These are phyloP conservation scores for Pochonia chlamydosporia DNA, from an alignment of 2,329 filamentous ascomycete genomes.

Conservation along the genomic window DNA sequence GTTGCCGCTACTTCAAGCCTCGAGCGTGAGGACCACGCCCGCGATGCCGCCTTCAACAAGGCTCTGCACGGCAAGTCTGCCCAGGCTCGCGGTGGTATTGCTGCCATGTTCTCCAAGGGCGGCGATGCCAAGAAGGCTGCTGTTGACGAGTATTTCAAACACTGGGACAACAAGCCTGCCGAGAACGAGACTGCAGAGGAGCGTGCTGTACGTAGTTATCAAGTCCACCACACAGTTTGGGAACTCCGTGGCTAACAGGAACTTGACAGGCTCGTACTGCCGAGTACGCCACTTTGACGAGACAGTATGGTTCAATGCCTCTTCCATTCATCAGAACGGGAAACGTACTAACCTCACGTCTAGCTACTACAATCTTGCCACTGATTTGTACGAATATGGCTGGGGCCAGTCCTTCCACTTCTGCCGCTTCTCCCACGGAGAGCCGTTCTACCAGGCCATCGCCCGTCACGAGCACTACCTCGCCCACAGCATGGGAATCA, in stretches of 20 bases:
- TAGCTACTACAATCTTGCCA: slow-evolving; percentile 96
- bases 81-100: slow-evolving; percentile 64
- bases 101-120: slow-evolving; percentile 84
- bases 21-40: slow-evolving; percentile 75
- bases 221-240: neutral
- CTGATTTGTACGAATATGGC: slow-evolving; percentile 92
- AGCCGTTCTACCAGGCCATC: slow-evolving; percentile 86
- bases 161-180: slow-evolving; percentile 82
- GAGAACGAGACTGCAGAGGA: slow-evolving; percentile 77
- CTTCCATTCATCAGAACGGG: neutral
- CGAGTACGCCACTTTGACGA: slow-evolving; percentile 88
- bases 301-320: slow-evolving; percentile 59
- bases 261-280: slow-evolving; percentile 62
- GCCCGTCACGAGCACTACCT: slow-evolving; percentile 98
- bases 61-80: slow-evolving; percentile 74
- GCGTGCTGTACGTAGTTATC: slow-evolving; percentile 58
- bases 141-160: slow-evolving; percentile 91
- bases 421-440: slow-evolving; percentile 82
- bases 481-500: slow-evolving; percentile 79
- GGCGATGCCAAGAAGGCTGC: slow-evolving; percentile 68
- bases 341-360: slow-evolving; percentile 15
- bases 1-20: slow-evolving; percentile 42
- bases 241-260: slow-evolving; percentile 11
- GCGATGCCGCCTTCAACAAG: slow-evolving; percentile 88
- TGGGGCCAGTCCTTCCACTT: slow-evolving; percentile 98